Conservation (phyloP, 1,284 basidiomycete genomes). For the Marasmius tenuissimus region DNA sequence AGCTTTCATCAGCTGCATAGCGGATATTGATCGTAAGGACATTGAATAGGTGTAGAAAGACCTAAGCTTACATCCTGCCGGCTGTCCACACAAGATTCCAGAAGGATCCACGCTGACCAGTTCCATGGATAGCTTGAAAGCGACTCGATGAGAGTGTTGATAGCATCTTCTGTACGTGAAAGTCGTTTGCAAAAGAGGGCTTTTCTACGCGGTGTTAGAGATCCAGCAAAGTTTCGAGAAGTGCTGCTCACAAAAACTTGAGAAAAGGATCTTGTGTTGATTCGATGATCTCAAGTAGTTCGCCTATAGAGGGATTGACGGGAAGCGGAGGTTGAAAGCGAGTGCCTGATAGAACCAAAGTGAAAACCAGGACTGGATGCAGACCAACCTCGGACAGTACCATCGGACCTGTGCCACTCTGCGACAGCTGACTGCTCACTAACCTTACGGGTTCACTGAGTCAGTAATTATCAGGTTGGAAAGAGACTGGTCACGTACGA, state of each 20-base stretch:
- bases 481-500: slow-evolving; percentile 3
- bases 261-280: slow-evolving; percentile 8
- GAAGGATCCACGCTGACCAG: slow-evolving; percentile 12
- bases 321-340: slow-evolving; percentile 8
- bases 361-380: not conserved
- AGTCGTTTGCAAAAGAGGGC: slow-evolving; percentile 9
- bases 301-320: slow-evolving; percentile 2
- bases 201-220: not conserved
- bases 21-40: not conserved
- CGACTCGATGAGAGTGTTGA: slow-evolving; percentile 1
- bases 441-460: slow-evolving; percentile 4
- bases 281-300: slow-evolving; percentile 5
- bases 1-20: slow-evolving; percentile 4
- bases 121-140: slow-evolving; percentile 11
- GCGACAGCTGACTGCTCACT: slow-evolving; percentile 9
- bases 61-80: slow-evolving; percentile 1
- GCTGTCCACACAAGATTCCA: slow-evolving; percentile 7
- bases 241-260: slow-evolving; percentile 10
- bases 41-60: not conserved
- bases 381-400: not conserved
- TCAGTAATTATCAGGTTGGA: not conserved
- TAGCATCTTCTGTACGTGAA: slow-evolving; percentile 9
- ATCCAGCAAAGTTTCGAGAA: not conserved
- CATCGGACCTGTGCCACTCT: slow-evolving; percentile 11
- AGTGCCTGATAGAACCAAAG: slow-evolving; percentile 1